Evolutionary conservation across 2,329 filamentous ascomycete genomes (phyloP).

Genomic region (Teratosphaeria pseudoeucalypti): DNA sequence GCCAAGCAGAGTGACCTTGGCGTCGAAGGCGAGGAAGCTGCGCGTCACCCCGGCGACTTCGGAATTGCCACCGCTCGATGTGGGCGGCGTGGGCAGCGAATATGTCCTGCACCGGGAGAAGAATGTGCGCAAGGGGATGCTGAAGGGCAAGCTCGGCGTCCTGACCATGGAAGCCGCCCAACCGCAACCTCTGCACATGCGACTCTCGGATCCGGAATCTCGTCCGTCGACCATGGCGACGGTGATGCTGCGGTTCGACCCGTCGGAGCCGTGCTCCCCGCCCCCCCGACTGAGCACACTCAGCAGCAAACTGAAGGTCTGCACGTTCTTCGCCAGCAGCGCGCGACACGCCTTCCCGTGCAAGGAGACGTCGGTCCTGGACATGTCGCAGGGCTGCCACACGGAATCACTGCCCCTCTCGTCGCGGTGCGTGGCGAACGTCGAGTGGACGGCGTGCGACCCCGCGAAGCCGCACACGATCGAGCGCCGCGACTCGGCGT

Average conservation of each 20-base stretch:
- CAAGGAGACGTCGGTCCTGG: constrained; percentile 31
- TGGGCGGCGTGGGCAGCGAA: constrained; percentile 36
- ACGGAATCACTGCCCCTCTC: constrained; percentile 44
- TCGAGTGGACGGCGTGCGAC: constrained; percentile 40
- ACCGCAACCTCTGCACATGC: constrained; percentile 46
- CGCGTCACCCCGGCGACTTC: constrained; percentile 49
- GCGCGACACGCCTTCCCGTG: constrained; percentile 42
- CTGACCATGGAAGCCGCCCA: constrained; percentile 48
- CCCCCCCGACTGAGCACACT: constrained; percentile 47
- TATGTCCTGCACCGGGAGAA: constrained; percentile 50
- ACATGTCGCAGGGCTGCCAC: constrained; percentile 43
- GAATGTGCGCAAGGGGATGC: constrained; percentile 48
- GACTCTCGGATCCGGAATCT: constrained; percentile 27
- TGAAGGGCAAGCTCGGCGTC: constrained; percentile 49
- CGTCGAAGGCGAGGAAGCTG: constrained; percentile 44
- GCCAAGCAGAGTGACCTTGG: constrained; percentile 35
- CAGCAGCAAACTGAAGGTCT: constrained; percentile 45
- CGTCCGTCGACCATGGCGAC: constrained; percentile 45
- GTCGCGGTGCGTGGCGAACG: constrained; percentile 46
- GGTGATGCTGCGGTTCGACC: constrained; percentile 52
- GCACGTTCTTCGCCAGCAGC: constrained; percentile 45
- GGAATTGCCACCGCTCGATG: constrained; percentile 50
- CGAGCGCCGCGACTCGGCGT: constrained; percentile 32
- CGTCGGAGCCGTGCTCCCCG: constrained; percentile 35
- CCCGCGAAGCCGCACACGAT: constrained; percentile 14